Conservation (phyloP, 441 rosid species). For the Eutrema salsugineum region DNA sequence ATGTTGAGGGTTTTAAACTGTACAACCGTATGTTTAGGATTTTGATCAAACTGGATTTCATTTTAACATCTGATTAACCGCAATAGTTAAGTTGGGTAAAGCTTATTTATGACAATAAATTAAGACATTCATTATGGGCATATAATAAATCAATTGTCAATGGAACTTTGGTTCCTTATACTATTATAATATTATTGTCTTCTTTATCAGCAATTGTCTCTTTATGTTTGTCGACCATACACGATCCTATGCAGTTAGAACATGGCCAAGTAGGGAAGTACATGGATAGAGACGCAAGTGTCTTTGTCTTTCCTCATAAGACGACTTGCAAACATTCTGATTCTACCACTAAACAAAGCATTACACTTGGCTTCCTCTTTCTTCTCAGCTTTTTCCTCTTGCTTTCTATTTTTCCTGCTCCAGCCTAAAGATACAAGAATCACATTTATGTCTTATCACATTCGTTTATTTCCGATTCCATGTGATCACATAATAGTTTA, state of each 20-base stretch:
- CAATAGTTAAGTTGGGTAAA: background rate
- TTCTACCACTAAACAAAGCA: too few species aligned
- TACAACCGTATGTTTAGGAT: too few species aligned
- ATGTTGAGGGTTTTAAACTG: too few species aligned
- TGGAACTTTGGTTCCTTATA: background rate
- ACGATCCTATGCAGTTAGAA: background rate
- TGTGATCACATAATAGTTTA: too few species aligned
- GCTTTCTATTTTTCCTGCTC: too few species aligned
- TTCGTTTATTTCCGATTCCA: too few species aligned
- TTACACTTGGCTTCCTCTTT: too few species aligned
- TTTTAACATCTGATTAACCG: slow-evolving; percentile 1
- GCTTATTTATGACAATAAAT: background rate
- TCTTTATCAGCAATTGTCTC: background rate
- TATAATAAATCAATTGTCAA: background rate
- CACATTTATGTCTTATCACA: too few species aligned
- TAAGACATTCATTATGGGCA: background rate
- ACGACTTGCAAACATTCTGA: too few species aligned
- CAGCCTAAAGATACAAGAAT: too few species aligned
- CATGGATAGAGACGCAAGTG: background rate
- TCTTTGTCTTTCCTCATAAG: background rate
- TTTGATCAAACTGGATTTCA: background rate
- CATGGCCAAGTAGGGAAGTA: background rate
- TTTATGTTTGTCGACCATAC: background rate
- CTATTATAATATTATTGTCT: background rate
- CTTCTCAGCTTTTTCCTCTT: too few species aligned